These are phyloP conservation scores for Penstemon eatonii DNA, from an alignment of 257 asterid genomes.

Conservation along the genomic window DNA sequence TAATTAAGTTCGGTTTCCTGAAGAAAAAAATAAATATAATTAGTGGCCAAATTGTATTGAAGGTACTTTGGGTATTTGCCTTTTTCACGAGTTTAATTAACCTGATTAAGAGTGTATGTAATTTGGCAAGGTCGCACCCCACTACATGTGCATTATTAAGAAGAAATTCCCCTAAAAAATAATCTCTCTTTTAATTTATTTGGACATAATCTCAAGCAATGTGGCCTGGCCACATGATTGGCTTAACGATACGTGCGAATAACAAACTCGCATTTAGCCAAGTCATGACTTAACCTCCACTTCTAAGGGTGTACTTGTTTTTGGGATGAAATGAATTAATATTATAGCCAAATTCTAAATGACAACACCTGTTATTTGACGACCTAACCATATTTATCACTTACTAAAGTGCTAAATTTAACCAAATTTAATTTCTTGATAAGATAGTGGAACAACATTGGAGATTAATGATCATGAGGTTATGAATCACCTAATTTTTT, in stretches of 20 bases:
- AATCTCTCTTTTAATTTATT: slow-evolving; percentile 23
- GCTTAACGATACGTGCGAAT: slow-evolving; percentile 48
- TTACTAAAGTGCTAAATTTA: neutral
- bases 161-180: neutral
- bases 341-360: slow-evolving; percentile 2
- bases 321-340: neutral
- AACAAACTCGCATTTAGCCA: slow-evolving; percentile 34
- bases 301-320: slow-evolving; percentile 1
- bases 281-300: slow-evolving; percentile 31
- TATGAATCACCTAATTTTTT: slow-evolving; percentile 29
- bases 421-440: slow-evolving; percentile 25
- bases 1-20: neutral
- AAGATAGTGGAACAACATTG: slow-evolving; percentile 25
- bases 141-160: slow-evolving; percentile 43
- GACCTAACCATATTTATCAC: neutral
- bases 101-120: neutral
- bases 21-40: neutral
- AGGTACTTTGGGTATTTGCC: neutral
- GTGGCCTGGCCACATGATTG: slow-evolving; percentile 49
- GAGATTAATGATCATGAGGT: slow-evolving; percentile 28
- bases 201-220: slow-evolving; percentile 35
- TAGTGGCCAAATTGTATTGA: neutral
- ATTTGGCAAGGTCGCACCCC: slow-evolving; percentile 35
- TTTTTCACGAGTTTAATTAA: neutral
- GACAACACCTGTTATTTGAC: neutral